A percentile compares a stretch with the other conserved stretches of the same genome.
These are phyloP conservation scores for Neopestalotiopsis clavispora DNA, from an alignment of 2,329 filamentous ascomycete genomes.

Conservation along the genomic window DNA sequence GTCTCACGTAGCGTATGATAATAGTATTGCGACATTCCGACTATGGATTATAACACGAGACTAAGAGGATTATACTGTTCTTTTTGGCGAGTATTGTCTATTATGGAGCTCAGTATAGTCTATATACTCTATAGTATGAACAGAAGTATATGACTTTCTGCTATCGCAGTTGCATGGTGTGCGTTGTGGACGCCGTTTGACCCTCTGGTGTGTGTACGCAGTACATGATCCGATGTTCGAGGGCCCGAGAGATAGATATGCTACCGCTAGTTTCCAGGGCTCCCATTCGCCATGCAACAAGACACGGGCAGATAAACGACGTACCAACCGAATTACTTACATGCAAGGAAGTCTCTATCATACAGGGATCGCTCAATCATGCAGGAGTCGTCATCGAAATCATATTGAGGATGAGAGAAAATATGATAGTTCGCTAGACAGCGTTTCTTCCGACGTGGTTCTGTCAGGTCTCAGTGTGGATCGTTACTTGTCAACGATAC, in stretches of 20 bases:
- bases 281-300: no score
- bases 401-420: neutral
- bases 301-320: neutral
- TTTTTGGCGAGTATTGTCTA: neutral
- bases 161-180: neutral
- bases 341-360: neutral
- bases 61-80: neutral
- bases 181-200: neutral
- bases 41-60: neutral
- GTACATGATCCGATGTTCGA: neutral
- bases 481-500: no score
- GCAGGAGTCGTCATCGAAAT: neutral
- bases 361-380: neutral
- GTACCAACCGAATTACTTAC: neutral
- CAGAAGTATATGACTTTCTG: neutral
- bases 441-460: no score
- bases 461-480: no score
- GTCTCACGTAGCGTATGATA: neutral
- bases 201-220: neutral
- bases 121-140: neutral
- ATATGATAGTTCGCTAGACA: no score
- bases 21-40: conserved; percentile 11
- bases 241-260: neutral
- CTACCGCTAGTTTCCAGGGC: no score
- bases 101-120: neutral